Conservation (phyloP, 805 yeast species). For the Starmerella ratchasimensis region DNA sequence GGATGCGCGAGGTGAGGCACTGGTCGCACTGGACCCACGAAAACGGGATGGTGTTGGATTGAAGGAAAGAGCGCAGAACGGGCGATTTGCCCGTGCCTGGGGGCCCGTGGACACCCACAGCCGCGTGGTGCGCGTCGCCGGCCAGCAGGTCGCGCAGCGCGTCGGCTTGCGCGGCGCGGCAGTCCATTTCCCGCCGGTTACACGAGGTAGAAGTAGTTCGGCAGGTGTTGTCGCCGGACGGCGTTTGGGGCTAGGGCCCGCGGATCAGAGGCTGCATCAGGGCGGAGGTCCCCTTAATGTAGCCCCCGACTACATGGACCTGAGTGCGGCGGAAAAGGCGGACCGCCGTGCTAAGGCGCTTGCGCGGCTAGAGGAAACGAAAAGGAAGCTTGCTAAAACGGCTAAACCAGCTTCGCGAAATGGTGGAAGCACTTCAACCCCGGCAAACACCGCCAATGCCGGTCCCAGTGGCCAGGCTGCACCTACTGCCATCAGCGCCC, state of each 20-base stretch:
- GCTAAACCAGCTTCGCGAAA: too few species aligned
- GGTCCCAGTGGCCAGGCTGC: conserved; percentile 1
- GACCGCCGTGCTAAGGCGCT: conserved; percentile 18
- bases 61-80: conserved; percentile 27
- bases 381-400: conserved; percentile 13
- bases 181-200: too few species aligned
- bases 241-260: background rate
- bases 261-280: background rate
- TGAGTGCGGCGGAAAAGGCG: conserved; percentile 16
- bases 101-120: conserved; percentile 36
- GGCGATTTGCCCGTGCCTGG: conserved; percentile 37
- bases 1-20: conserved; percentile 34
- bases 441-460: too few species aligned
- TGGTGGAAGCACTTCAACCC: too few species aligned
- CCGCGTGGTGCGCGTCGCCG: conserved; percentile 5
- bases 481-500: conserved; percentile 5
- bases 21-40: conserved; percentile 36
- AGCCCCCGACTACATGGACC: too few species aligned
- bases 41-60: conserved; percentile 17
- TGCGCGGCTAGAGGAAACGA: conserved; percentile 18
- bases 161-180: conserved; percentile 17
- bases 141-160: conserved; percentile 16
- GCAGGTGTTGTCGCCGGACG: background rate
- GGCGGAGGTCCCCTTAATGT: too few species aligned
- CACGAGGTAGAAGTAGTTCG: too few species aligned